phyloP scores from a whole-genome alignment of 139 green algal genomes.

The Pedinophyceae sp. region DNA sequence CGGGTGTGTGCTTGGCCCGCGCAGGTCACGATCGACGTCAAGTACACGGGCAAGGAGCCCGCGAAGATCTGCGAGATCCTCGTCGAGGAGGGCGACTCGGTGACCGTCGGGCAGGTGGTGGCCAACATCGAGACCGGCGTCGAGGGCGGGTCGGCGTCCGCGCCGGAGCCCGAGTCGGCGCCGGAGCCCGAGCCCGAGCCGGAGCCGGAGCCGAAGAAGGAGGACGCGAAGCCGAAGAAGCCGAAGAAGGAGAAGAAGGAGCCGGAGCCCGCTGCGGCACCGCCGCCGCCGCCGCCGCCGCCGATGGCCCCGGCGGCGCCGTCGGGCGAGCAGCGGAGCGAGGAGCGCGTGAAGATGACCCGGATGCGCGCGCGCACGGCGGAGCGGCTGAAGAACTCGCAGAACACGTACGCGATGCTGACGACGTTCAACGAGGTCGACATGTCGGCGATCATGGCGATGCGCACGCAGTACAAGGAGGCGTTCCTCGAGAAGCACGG shows the following conservation, averaged over 20 bases:
- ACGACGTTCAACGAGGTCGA: constrained; percentile 97
- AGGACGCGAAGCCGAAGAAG: constrained; percentile 1
- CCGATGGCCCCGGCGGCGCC: background rate
- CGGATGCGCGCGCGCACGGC: constrained; percentile 75
- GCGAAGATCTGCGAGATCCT: constrained; percentile 40
- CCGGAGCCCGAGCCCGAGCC: constrained; percentile 1
- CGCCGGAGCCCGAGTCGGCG: background rate
- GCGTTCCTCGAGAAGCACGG: constrained; percentile 87
- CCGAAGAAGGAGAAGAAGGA: constrained; percentile 3
- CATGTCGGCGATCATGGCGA: constrained; percentile 86
- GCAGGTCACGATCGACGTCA: constrained; percentile 83
- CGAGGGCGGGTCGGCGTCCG: constrained; percentile 8
- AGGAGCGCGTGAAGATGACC: constrained; percentile 87
- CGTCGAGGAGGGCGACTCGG: constrained; percentile 65
- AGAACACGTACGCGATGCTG: constrained; percentile 51
- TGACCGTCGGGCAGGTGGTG: constrained; percentile 72
- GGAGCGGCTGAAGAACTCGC: constrained; percentile 83
- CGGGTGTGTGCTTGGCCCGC: too few species aligned
- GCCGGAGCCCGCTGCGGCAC: constrained; percentile 8
- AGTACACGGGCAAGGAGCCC: constrained; percentile 40
- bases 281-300: constrained; percentile 6
- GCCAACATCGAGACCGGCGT: constrained; percentile 40
- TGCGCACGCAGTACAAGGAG: constrained; percentile 90
- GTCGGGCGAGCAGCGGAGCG: background rate
- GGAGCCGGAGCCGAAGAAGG: constrained; percentile 2